Percentiles rank a stretch among this genome's conserved stretches.
These are phyloP conservation scores for Daedaleopsis nitida DNA, from an alignment of 768 basidiomycete species.

Conservation along the genomic window DNA sequence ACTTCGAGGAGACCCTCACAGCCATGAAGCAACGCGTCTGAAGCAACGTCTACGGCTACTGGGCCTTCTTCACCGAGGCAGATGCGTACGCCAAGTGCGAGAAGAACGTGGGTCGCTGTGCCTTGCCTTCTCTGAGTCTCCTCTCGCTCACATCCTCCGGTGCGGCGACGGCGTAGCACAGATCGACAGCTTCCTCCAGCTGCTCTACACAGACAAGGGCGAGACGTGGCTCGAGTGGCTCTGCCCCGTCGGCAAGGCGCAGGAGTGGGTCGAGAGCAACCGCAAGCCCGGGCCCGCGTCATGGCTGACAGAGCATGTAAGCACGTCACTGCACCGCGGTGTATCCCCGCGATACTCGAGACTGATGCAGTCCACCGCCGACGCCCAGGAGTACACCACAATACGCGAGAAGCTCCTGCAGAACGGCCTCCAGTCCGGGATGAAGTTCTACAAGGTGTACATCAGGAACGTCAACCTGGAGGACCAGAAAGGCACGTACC, in stretches of 20 bases:
- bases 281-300: constrained; percentile 26
- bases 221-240: constrained; percentile 37
- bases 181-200: constrained; percentile 43
- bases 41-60: constrained; percentile 44
- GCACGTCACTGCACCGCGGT: neutral
- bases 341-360: neutral
- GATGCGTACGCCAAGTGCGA: constrained; percentile 3
- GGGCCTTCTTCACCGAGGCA: constrained; percentile 28
- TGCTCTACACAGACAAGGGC: constrained; percentile 36
- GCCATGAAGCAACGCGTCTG: constrained; percentile 30
- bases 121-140: neutral
- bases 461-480: constrained; percentile 27
- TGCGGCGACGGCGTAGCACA: constrained; percentile 8
- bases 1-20: constrained; percentile 29
- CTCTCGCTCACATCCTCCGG: no score
- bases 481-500: constrained; percentile 31
- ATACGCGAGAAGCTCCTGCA: constrained; percentile 26
- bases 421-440: constrained; percentile 35
- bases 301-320: constrained; percentile 39
- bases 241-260: constrained; percentile 35
- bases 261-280: constrained; percentile 31
- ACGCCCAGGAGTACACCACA: constrained; percentile 22
- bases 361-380: neutral
- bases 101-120: neutral
- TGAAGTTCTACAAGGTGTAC: constrained; percentile 40